Percentiles rank a stretch among this genome's conserved stretches.
phyloP scores from a whole-genome alignment of 2,329 filamentous ascomycete genomes.

The Botryotinia convoluta region DNA sequence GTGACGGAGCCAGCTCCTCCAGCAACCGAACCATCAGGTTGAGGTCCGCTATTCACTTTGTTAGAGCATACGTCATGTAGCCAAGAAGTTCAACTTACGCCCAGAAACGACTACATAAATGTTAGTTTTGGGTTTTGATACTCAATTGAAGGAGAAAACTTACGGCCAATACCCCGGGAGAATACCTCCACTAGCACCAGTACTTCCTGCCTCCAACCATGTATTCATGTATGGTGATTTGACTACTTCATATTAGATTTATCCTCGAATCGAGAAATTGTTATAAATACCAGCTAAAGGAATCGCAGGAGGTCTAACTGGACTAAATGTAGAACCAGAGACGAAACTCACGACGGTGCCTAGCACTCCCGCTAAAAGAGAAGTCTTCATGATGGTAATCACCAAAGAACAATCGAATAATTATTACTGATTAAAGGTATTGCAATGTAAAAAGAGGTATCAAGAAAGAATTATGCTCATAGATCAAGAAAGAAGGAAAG shows the following conservation, averaged over 20 bases:
- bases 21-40: conserved; percentile 29
- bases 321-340: conserved; percentile 55
- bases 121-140: conserved; percentile 20
- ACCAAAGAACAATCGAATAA: not conserved
- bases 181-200: conserved; percentile 62
- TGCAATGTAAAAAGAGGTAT: not conserved
- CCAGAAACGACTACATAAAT: conserved; percentile 33
- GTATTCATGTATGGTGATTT: conserved; percentile 72
- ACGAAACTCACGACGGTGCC: conserved; percentile 14
- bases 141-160: not conserved
- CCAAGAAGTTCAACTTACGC: conserved; percentile 26
- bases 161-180: conserved; percentile 53
- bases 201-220: conserved; percentile 64
- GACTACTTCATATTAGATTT: conserved; percentile 39
- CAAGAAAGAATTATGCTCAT: no score
- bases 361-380: conserved; percentile 19
- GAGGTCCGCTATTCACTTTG: conserved; percentile 26
- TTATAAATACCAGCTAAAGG: conserved; percentile 57
- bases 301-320: conserved; percentile 63
- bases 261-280: not conserved
- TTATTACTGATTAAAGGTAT: not conserved
- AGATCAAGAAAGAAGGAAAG: not conserved
- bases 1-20: conserved; percentile 50
- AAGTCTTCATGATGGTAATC: conserved; percentile 23
- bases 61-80: not conserved